Evolutionary conservation across 345 rosid species (phyloP), one percentile per base, ranked within the genome.

Genomic region (Noccaea caerulescens): DNA sequence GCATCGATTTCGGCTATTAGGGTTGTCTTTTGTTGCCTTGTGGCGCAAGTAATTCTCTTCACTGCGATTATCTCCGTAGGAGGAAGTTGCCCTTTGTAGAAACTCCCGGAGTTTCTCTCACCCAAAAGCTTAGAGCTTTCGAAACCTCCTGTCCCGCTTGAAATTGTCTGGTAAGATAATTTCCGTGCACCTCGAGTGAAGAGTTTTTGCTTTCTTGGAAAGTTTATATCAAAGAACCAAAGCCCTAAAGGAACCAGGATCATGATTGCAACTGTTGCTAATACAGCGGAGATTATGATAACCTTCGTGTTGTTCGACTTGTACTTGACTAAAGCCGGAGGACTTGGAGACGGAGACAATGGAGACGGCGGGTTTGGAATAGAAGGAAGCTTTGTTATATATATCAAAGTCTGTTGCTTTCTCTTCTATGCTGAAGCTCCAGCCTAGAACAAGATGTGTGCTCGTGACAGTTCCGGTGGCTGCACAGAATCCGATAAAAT

Each of bases 381-480:
- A 12, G 51, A 51, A 12, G 94, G 92, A 58, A 91, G 87, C 58
- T 72, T 75, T 4, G 86, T 79, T 8, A 84, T 52, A 13, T 8
- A 84, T 52, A 13, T 73, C 66, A 13, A 91, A 73, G 10, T 63
- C 73, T 30, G 75, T 27, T 36, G 85, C 83, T 76, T 73, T 70
- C 23, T 84, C 87, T 8, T 77, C 85, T 42, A 42, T 59, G 44
- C 30, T 80, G 67, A 80, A 90, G 69, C 91, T 90, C 91, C 93
- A 89, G 25, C 96, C 89, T 38, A 82, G 69, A 37, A 87, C 62
- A 8, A 79, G 68, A 10, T 87, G 91, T 20, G 74, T 39, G 36
- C 83, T 78, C 23, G 63, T 8, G 12, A 77, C 23, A 0, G 81
- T 61, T 3, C 89, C 84, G 0, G 88, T 85, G 8, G 89, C 51